Evolutionary conservation across 2,329 filamentous ascomycete species (phyloP).

Genomic region (Fusarium sp.): DNA sequence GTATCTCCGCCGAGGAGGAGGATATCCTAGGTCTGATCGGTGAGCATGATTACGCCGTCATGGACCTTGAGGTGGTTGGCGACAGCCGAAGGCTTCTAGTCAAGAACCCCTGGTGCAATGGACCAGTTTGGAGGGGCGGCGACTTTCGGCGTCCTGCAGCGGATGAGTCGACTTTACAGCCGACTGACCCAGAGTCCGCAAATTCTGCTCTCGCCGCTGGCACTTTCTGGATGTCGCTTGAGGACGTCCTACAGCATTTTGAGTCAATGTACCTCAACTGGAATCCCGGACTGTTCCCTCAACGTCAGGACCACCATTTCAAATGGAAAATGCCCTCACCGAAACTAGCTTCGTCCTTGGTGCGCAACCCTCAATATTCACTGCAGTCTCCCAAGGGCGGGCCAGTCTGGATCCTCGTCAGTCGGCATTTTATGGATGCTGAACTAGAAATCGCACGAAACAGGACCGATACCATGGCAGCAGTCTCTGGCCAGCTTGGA

Average conservation of each 20-base stretch:
- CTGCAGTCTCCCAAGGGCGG: constrained; percentile 72
- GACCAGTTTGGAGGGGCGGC: constrained; percentile 77
- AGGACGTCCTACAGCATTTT: constrained; percentile 91
- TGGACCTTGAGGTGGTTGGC: constrained; percentile 78
- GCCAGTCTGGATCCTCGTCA: constrained; percentile 86
- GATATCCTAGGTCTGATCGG: constrained; percentile 85
- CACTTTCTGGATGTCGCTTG: constrained; percentile 94
- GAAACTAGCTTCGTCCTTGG: constrained; percentile 69
- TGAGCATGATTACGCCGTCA: constrained; percentile 94
- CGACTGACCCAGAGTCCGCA: constrained; percentile 21
- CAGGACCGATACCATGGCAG: constrained; percentile 58
- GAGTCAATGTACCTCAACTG: constrained; percentile 98
- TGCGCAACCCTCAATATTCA: constrained; percentile 81
- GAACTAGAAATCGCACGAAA: constrained; percentile 71
- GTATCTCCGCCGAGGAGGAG: constrained; percentile 83
- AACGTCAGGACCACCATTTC: constrained; percentile 92
- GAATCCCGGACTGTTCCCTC: constrained; percentile 87
- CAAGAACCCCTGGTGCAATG: constrained; percentile 97
- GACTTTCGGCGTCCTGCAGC: neutral
- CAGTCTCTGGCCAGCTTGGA: constrained; percentile 72
- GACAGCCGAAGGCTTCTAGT: constrained; percentile 81
- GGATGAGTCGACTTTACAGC: neutral
- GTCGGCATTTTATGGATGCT: constrained; percentile 85
- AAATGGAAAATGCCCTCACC: constrained; percentile 77
- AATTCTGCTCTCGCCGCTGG: constrained; percentile 64